These are phyloP conservation scores for Wallacemonas rigidus DNA, from an alignment of 208 protist species.

Conservation along the genomic window DNA sequence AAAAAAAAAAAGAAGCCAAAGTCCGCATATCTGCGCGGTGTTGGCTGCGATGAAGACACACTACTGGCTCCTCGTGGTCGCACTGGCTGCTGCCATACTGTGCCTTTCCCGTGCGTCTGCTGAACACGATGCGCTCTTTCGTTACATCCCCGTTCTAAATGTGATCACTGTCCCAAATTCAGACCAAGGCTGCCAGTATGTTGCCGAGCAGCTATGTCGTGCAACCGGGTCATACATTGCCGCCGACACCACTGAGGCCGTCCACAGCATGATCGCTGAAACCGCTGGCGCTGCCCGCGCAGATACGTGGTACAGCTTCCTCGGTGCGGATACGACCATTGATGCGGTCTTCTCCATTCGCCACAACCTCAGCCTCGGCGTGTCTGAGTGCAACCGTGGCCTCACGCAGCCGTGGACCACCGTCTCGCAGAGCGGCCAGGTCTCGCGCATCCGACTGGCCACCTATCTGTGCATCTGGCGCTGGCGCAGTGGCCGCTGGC, in stretches of 20 bases:
- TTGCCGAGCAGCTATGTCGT: conserved; percentile 4
- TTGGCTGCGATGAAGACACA: too few species aligned
- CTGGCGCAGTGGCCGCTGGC: conserved; percentile 16
- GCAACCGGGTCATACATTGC: background rate
- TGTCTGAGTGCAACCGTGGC: conserved; percentile 1
- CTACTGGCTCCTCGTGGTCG: background rate
- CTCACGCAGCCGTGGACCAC: background rate
- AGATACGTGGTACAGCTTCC: conserved; percentile 17
- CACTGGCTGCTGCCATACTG: background rate
- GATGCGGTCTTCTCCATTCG: background rate
- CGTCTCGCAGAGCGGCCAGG: background rate
- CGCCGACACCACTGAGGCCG: background rate
- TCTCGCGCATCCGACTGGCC: background rate
- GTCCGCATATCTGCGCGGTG: background rate
- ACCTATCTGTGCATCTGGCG: conserved; percentile 3
- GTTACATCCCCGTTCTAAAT: conserved; percentile 13
- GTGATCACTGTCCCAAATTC: background rate
- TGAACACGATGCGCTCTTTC: background rate
- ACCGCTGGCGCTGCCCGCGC: background rate
- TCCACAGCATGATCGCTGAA: conserved; percentile 5
- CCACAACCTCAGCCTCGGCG: background rate
- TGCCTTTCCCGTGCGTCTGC: background rate
- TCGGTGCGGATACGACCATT: conserved; percentile 7
- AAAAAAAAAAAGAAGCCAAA: background rate
- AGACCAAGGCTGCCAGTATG: background rate